A percentile compares a stretch with the other conserved stretches of the same genome.
These are phyloP conservation scores for Pseudopithomyces chartarum DNA, from an alignment of 2,329 filamentous ascomycete genomes.

Conservation along the genomic window DNA sequence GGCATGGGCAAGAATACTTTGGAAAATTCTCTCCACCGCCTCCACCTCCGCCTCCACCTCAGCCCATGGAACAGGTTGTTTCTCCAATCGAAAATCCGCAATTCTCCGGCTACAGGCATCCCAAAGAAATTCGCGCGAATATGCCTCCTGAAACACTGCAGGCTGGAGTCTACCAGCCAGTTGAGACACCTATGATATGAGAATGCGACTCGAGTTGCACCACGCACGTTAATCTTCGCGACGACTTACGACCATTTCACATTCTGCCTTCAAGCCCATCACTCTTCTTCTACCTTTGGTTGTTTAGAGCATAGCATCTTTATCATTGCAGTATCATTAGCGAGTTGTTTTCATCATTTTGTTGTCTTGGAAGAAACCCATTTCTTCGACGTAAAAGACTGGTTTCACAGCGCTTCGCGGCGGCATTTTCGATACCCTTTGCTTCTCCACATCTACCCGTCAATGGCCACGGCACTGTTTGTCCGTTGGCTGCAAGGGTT, in stretches of 20 bases:
- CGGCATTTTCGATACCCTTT: slow-evolving; percentile 43
- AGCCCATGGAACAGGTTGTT: slow-evolving; percentile 48
- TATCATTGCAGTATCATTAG: slow-evolving; percentile 30
- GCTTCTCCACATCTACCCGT: slow-evolving; percentile 12
- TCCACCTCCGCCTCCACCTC: slow-evolving; percentile 42
- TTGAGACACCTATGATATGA: slow-evolving; percentile 44
- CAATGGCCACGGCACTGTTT: background rate
- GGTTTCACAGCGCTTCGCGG: slow-evolving; percentile 34
- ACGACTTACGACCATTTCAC: slow-evolving; percentile 34
- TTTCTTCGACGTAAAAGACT: slow-evolving; percentile 17
- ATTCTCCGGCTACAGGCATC: slow-evolving; percentile 44
- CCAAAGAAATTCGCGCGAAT: slow-evolving; percentile 55
- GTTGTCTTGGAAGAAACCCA: slow-evolving; percentile 8
- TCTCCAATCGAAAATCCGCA: slow-evolving; percentile 41
- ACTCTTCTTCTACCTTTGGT: slow-evolving; percentile 22
- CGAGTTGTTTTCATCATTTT: slow-evolving; percentile 19
- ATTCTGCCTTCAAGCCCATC: slow-evolving; percentile 28
- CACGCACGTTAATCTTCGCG: slow-evolving; percentile 19
- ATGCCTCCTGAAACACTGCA: slow-evolving; percentile 55
- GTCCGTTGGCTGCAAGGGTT: background rate
- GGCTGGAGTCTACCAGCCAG: slow-evolving; percentile 46
- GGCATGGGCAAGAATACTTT: slow-evolving; percentile 30
- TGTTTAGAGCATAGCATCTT: slow-evolving; percentile 31
- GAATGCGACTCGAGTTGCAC: slow-evolving; percentile 3
- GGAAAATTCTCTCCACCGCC: slow-evolving; percentile 42